Percentiles rank a stretch among this genome's conserved stretches.
Evolutionary conservation across 805 yeast species (phyloP).

Genomic region (Candida anglica): DNA sequence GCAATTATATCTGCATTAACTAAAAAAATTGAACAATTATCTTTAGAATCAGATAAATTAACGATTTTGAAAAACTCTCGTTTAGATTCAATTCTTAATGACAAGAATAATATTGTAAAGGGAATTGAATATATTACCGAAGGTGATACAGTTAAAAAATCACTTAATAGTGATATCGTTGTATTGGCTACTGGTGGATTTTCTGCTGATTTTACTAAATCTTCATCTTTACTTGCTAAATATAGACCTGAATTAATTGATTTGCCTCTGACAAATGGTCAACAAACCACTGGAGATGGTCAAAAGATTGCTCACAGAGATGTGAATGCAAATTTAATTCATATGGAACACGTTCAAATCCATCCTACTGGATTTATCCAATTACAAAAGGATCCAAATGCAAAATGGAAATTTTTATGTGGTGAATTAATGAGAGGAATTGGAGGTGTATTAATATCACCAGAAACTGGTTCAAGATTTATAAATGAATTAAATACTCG

Average conservation of each 20-base stretch:
- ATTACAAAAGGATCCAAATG: slow-evolving; percentile 24
- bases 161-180: slow-evolving; percentile 21
- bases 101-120: slow-evolving; percentile 24
- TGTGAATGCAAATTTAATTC: slow-evolving; percentile 46
- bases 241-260: slow-evolving; percentile 44
- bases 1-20: slow-evolving; percentile 49
- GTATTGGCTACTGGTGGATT: slow-evolving; percentile 61
- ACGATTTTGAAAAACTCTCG: slow-evolving; percentile 11
- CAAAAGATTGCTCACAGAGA: slow-evolving; percentile 42
- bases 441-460: slow-evolving; percentile 52
- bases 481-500: slow-evolving; percentile 52
- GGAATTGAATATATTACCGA: slow-evolving; percentile 37
- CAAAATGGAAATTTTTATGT: slow-evolving; percentile 51
- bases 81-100: slow-evolving; percentile 16
- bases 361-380: slow-evolving; percentile 62
- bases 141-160: slow-evolving; percentile 12
- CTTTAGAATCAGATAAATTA: slow-evolving; percentile 19
- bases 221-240: slow-evolving; percentile 27
- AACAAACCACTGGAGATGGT: slow-evolving; percentile 58
- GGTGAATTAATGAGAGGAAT: slow-evolving; percentile 59
- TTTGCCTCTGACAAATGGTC: slow-evolving; percentile 55
- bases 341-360: slow-evolving; percentile 57
- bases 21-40: slow-evolving; percentile 28
- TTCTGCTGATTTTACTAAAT: slow-evolving; percentile 38
- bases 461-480: slow-evolving; percentile 44